phyloP scores from a whole-genome alignment of 257 asterid species.

The Ajuga chamaepitys region DNA sequence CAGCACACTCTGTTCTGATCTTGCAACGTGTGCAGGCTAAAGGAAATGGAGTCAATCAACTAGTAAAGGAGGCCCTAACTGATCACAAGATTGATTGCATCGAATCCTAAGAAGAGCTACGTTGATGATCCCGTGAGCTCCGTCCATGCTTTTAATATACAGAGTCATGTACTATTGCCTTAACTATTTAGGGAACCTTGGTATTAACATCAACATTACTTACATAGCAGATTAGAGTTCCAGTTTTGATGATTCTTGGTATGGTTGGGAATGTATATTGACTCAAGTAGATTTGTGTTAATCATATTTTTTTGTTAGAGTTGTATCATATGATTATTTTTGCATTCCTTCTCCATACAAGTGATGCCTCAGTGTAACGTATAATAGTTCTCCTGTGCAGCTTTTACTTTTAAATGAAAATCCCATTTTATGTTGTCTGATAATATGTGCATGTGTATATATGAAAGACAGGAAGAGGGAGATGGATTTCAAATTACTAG shows the following conservation, averaged over 20 bases:
- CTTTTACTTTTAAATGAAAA: too few species aligned
- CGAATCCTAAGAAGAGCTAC: constrained; percentile 2
- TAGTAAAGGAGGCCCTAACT: constrained; percentile 26
- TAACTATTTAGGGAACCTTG: too few species aligned
- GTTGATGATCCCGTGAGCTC: background rate
- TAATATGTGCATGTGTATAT: too few species aligned
- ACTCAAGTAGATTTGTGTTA: background rate
- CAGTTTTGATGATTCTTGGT: background rate
- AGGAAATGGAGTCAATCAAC: constrained; percentile 47
- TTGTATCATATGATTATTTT: background rate
- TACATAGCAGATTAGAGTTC: background rate
- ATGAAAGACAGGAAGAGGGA: too few species aligned
- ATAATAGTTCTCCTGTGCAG: background rate
- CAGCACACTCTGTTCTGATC: background rate
- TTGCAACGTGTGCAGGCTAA: constrained; percentile 37
- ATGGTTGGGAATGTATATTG: background rate
- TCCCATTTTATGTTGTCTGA: too few species aligned
- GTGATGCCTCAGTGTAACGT: background rate
- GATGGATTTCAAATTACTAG: too few species aligned
- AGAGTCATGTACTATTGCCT: too few species aligned
- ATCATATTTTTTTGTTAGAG: background rate
- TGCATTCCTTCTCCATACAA: background rate
- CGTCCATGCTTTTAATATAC: background rate
- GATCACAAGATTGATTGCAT: constrained; percentile 8
- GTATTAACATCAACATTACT: background rate